Conservation (phyloP, 306 rosid genomes). For the Delonix regia region DNA sequence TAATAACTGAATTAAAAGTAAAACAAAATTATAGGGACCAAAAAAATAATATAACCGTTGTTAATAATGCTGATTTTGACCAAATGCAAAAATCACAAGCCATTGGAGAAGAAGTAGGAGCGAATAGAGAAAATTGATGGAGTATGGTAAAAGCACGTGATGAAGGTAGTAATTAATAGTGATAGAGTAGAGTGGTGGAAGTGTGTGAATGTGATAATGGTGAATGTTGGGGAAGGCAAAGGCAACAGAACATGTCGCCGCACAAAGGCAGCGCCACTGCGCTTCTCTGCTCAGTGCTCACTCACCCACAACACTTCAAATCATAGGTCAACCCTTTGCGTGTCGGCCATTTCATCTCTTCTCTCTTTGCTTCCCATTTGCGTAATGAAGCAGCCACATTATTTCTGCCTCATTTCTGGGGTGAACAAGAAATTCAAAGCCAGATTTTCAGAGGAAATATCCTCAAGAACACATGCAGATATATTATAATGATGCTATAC, state of each 20-base stretch:
- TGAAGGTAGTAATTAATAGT: background rate
- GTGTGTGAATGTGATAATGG: constrained; percentile 28
- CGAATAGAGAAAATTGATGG: no score
- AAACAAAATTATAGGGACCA: background rate
- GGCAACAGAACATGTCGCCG: constrained; percentile 46
- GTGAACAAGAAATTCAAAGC: background rate
- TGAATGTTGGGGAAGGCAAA: constrained; percentile 37
- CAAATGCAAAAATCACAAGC: background rate
- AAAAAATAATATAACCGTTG: no score
- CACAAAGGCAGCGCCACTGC: background rate
- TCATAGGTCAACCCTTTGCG: constrained; percentile 34
- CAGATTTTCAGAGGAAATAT: background rate
- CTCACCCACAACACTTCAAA: constrained; percentile 22
- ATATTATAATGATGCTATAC: constrained; percentile 5
- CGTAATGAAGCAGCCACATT: constrained; percentile 11
- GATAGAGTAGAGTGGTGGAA: background rate
- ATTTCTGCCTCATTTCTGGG: constrained; percentile 9
- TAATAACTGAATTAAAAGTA: background rate
- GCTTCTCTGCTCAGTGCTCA: background rate
- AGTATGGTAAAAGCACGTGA: background rate
- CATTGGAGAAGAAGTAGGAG: background rate
- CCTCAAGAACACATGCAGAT: background rate
- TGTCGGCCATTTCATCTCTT: constrained; percentile 33
- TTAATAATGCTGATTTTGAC: background rate
- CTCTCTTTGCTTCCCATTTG: background rate